Evolutionary conservation across 116 monocot genomes (phyloP), one percentile per base, ranked within the genome.

Genomic region (Phalaenopsis hybrid): DNA sequence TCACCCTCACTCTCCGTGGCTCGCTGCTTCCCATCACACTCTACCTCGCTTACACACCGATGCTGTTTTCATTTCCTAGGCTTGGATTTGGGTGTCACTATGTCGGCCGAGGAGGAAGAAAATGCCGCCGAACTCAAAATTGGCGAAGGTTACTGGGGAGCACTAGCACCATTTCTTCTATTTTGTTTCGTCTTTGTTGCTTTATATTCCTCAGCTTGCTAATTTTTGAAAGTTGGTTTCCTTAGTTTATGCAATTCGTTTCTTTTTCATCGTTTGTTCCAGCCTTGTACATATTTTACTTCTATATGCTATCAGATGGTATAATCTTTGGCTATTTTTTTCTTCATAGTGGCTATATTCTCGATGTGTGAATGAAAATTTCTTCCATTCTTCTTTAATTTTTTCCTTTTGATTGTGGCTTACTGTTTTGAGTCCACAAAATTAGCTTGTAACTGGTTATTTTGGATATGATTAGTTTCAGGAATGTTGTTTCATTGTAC

Each of bases 91-190:
- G 0, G 75, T 45, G 16, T 18, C 7, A 28, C 28, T 37, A 89
- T 89, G 89, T 89, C 89, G 31, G 83, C 65, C 20, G 91, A 91
- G 70, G 91, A 91, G 75, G 91, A 91, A 81, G 89, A 89, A 82
- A 91, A 91, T 68, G 91, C 91, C 5, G 87, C 91, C 0, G 91
- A 91, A 84, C 91, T 91, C 43, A 91, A 91, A 83, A 91, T 91
- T 68, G 89, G 85, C 18, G 87, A 91, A 57, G 91, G 91, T 91
- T n/a, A 72, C 81, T 78, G 67, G 1, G 16, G 15, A 34, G 25
- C 34, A 37, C 15, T 16, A 15, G 34, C 72, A 72, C 13, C 72
- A 72, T 37, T 13, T 34, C 13, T 20, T 44, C n/a, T n/a, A 44
- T 45, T 44, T 11, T 44, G 18, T 46, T 41, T 72, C 37, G 72